A percentile compares a stretch with the other conserved stretches of the same genome.
These are phyloP conservation scores for Lyophyllum atratum DNA, from an alignment of 768 basidiomycete genomes.

Conservation along the genomic window DNA sequence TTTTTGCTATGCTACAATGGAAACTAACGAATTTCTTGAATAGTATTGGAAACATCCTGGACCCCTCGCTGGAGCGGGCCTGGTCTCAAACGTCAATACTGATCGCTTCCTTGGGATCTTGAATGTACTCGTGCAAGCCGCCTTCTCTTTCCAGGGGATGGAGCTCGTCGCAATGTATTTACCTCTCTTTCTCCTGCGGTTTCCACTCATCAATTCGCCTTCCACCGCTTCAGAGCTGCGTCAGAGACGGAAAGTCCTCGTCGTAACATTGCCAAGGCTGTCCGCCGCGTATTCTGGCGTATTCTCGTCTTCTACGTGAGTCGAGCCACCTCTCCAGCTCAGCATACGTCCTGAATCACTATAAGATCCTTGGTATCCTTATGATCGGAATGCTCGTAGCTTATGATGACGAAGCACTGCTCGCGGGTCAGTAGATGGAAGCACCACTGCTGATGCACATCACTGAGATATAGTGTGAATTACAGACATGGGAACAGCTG, in stretches of 20 bases:
- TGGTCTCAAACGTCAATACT: slow-evolving; percentile 42
- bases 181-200: not conserved
- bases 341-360: not conserved
- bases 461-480: not conserved
- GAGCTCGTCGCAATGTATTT: slow-evolving; percentile 70
- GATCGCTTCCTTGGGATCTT: slow-evolving; percentile 50
- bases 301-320: slow-evolving; percentile 76
- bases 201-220: slow-evolving; percentile 2
- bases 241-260: slow-evolving; percentile 80
- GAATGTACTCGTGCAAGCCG: slow-evolving; percentile 50
- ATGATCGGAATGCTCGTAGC: slow-evolving; percentile 82
- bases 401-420: slow-evolving; percentile 57
- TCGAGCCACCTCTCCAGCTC: not conserved
- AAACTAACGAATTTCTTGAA: not conserved
- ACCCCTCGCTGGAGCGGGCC: slow-evolving; percentile 43
- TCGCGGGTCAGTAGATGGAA: slow-evolving; percentile 31
- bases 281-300: slow-evolving; percentile 77
- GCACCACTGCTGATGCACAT: not conserved
- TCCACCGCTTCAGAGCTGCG: slow-evolving; percentile 49
- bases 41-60: slow-evolving; percentile 80
- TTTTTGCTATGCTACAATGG: slow-evolving; percentile 20
- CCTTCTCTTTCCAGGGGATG: slow-evolving; percentile 80
- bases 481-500: slow-evolving; percentile 58
- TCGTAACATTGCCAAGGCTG: slow-evolving; percentile 76
- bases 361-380: slow-evolving; percentile 67